Evolutionary conservation across 352 stramenopile species (phyloP).

Genomic region (Plasmopara muralis): DNA sequence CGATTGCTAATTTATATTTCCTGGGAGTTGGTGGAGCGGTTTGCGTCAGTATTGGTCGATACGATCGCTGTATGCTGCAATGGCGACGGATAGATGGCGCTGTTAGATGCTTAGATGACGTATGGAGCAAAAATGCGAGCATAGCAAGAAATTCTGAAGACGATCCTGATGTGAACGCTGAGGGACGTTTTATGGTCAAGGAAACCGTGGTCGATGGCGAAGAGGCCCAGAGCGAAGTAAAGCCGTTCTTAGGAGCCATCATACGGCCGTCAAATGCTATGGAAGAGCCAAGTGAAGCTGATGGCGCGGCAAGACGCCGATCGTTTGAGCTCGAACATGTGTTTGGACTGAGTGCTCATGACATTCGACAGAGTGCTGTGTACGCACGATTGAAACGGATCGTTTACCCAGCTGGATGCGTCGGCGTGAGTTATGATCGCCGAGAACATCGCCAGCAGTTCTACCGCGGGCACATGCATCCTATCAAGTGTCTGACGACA

Average conservation of each 20-base stretch:
- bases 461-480: conserved; percentile 46
- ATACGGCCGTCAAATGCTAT: conserved; percentile 38
- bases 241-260: conserved; percentile 60
- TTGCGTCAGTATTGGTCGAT: conserved; percentile 50
- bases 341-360: conserved; percentile 52
- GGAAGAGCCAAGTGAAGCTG: conserved; percentile 28
- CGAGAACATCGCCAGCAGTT: conserved; percentile 62
- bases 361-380: conserved; percentile 50
- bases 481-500: conserved; percentile 49
- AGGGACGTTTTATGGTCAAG: conserved; percentile 52
- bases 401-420: conserved; percentile 46
- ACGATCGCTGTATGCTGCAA: conserved; percentile 62
- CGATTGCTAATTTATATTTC: conserved; percentile 42
- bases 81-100: conserved; percentile 46
- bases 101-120: conserved; percentile 8
- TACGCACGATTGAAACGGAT: conserved; percentile 67
- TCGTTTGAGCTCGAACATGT: conserved; percentile 59
- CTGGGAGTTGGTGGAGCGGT: conserved; percentile 31
- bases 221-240: conserved; percentile 36
- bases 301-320: conserved; percentile 30
- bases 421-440: conserved; percentile 69
- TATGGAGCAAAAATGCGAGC: conserved; percentile 10
- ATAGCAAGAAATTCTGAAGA: conserved; percentile 48
- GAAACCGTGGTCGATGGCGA: conserved; percentile 45
- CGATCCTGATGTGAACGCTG: conserved; percentile 42